Conservation (phyloP, 2,329 filamentous ascomycete genomes). For the Colletotrichum agaves region DNA sequence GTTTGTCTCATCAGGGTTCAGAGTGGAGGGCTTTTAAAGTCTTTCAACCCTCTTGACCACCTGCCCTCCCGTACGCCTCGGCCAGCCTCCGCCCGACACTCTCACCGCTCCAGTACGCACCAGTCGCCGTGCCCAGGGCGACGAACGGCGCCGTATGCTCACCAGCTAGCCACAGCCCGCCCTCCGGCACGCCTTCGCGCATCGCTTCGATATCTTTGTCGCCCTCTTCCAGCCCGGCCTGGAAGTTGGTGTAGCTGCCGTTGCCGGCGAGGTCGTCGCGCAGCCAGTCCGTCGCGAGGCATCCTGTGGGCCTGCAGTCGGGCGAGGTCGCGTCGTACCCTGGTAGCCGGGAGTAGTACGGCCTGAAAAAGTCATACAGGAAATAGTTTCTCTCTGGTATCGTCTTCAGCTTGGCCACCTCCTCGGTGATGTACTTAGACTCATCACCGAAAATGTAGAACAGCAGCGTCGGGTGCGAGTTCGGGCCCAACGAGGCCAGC, state of each 20-base stretch:
- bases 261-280: constrained; percentile 82
- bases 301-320: constrained; percentile 70
- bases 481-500: constrained; percentile 72
- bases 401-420: constrained; percentile 53
- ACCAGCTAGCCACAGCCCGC: constrained; percentile 85
- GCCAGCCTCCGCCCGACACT: constrained; percentile 74
- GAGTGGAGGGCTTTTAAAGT: not conserved
- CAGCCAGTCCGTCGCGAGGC: constrained; percentile 81
- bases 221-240: constrained; percentile 75
- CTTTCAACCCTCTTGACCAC: constrained; percentile 4
- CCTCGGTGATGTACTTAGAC: constrained; percentile 63
- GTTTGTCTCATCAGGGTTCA: not conserved
- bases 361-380: constrained; percentile 75
- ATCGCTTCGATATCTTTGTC: constrained; percentile 77
- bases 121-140: constrained; percentile 86
- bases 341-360: constrained; percentile 82
- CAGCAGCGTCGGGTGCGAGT: constrained; percentile 81
- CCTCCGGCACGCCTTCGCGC: constrained; percentile 70
- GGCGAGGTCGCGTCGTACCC: constrained; percentile 66
- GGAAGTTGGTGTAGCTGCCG: constrained; percentile 89
- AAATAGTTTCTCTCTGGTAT: constrained; percentile 61
- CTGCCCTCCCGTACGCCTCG: constrained; percentile 57
- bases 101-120: constrained; percentile 93
- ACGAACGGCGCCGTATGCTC: constrained; percentile 94
- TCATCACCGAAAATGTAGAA: constrained; percentile 82